These are phyloP conservation scores for Aureobasidium sp. DNA, from an alignment of 2,329 filamentous ascomycete genomes.

Conservation along the genomic window DNA sequence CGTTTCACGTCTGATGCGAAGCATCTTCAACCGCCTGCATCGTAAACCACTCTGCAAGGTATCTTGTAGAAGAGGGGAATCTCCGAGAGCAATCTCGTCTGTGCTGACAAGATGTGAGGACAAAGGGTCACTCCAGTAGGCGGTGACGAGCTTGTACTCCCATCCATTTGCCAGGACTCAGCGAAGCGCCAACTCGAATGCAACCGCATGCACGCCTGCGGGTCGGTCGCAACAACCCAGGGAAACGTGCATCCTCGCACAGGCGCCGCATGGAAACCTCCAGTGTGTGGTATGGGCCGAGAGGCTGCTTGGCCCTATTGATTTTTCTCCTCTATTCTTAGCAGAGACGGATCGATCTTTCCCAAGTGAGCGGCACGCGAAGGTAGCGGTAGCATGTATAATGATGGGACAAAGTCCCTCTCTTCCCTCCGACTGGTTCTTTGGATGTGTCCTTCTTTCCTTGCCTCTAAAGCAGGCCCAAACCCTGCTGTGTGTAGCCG, in stretches of 20 bases:
- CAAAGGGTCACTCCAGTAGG: not conserved
- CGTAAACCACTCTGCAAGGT: not conserved
- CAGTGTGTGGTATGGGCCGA: conserved; percentile 6
- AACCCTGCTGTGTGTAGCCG: conserved; percentile 9
- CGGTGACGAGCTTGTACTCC: conserved; percentile 4
- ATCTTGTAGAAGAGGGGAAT: not conserved
- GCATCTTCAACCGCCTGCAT: not conserved
- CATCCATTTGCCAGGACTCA: conserved; percentile 6
- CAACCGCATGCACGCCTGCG: conserved; percentile 9
- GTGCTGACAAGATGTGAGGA: not conserved
- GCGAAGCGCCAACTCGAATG: conserved; percentile 4
- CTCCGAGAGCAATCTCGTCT: not conserved
- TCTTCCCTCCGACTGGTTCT: not conserved
- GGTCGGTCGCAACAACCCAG: conserved; percentile 4
- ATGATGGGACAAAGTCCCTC: not conserved
- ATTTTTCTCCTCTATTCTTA: conserved; percentile 8
- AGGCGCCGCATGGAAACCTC: conserved; percentile 11
- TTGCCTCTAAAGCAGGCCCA: conserved; percentile 10
- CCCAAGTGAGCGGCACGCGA: not conserved
- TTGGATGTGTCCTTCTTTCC: not conserved
- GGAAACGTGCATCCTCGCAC: conserved; percentile 11
- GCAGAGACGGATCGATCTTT: conserved; percentile 3
- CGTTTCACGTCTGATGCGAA: conserved; percentile 10
- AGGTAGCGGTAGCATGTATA: conserved; percentile 5
- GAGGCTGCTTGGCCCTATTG: conserved; percentile 1